Conservation (phyloP, 2,329 filamentous ascomycete species). For the Venturia pyrina region DNA sequence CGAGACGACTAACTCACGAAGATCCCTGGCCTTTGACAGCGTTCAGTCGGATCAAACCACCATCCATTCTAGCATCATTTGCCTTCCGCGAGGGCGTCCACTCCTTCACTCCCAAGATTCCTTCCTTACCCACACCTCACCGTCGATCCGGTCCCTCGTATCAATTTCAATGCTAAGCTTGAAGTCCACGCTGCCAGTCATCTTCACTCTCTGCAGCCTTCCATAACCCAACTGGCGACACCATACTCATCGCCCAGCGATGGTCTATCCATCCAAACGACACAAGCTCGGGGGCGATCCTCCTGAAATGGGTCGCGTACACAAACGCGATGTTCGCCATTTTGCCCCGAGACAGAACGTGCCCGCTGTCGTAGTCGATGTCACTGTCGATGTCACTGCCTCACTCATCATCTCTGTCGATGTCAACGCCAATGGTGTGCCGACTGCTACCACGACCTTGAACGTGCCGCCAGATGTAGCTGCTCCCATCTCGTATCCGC, state of each 20-base stretch:
- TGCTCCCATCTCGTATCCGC: background rate
- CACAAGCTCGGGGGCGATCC: background rate
- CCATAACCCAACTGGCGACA: background rate
- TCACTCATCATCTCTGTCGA: background rate
- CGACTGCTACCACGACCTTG: conserved; percentile 3
- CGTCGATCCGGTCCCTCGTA: background rate
- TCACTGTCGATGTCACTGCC: background rate
- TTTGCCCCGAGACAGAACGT: background rate
- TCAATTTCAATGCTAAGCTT: background rate
- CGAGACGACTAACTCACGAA: conserved; percentile 1
- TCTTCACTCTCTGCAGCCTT: background rate
- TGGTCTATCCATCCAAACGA: conserved; percentile 6
- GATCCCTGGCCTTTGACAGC: conserved; percentile 6
- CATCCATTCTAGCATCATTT: background rate
- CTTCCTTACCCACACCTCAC: background rate
- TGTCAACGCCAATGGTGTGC: conserved; percentile 4
- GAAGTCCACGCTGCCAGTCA: background rate
- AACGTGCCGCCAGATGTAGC: background rate
- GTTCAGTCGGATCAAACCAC: background rate
- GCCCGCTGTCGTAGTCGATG: background rate
- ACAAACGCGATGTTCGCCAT: background rate
- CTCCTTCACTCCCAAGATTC: background rate
- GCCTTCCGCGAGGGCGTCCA: conserved; percentile 4
- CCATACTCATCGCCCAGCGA: background rate
- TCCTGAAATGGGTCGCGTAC: background rate